Evolutionary conservation across 495 filamentous ascomycete genomes (phyloP), one percentile per base, ranked within the genome.

Genomic region (Tuber aestivum): DNA sequence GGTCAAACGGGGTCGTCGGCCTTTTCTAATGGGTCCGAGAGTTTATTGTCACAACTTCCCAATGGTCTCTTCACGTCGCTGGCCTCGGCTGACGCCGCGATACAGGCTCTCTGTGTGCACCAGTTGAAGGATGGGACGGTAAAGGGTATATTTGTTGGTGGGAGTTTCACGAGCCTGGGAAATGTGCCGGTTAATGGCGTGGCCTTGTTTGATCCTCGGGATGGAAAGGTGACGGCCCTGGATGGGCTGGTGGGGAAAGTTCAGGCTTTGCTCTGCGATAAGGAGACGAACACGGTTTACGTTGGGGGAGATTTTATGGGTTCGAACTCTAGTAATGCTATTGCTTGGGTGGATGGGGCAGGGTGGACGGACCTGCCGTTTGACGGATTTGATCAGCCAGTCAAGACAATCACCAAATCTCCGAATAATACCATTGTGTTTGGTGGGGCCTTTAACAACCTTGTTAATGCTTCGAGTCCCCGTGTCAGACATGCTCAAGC

Each of bases 141-240:
- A 48, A 87, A 88, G 27, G 93, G 93, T 20, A 89, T 97, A 41
- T 89, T 97, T 37, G 88, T 97, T 7, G 95, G 91, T 38, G 95
- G 95, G 21, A 98, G 97, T 85, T 99, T 99, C 83, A 97, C 95
- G n/a, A 97, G 92, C 81, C 84, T 99, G 50, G 92, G 90, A 45
- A 90, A 89, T 70, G 86, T 90, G 68, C 86, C 93, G 83, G 91
- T 94, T 20, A 88, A 89, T 70, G 94, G 92, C 41, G 89, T 94
- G 45, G 95, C 95, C 32, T 81, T 95, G 73, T 94, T 93, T 83
- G 87, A 97, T 81, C 89, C 92, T 1, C 87, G 87, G 72, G 89
- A 89, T 35, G 88, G 87, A 21, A 83, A 86, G 27, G 86, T 97
- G 42, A 92, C 88, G 20, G 87, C 93, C 12, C 84, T 99, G 70